Evolutionary conservation across 805 yeast species (phyloP).

Genomic region (Candida sphagnicola): DNA sequence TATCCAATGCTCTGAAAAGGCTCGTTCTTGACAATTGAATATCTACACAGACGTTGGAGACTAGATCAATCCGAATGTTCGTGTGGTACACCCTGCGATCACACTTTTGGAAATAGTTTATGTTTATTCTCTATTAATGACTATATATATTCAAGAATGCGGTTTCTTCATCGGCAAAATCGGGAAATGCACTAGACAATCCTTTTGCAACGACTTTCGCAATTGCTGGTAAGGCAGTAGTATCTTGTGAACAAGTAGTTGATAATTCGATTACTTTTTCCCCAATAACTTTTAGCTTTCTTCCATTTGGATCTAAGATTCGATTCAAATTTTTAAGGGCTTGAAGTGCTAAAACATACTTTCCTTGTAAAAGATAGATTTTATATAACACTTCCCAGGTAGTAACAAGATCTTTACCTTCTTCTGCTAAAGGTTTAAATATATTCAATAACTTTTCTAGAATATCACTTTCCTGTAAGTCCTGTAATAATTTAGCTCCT

Average conservation of each 20-base stretch:
- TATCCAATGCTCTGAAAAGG: too few species aligned
- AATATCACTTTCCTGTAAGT: conserved; percentile 31
- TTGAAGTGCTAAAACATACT: conserved; percentile 44
- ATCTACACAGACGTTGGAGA: too few species aligned
- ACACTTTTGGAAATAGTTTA: too few species aligned
- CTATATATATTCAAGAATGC: conserved; percentile 12
- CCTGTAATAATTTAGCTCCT: conserved; percentile 43
- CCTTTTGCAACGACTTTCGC: conserved; percentile 39
- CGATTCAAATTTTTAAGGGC: conserved; percentile 41
- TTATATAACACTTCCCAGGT: conserved; percentile 43
- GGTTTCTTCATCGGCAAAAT: conserved; percentile 14
- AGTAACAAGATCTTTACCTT: conserved; percentile 35
- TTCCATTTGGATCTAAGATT: conserved; percentile 22
- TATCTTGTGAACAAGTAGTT: conserved; percentile 29
- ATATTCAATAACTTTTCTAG: conserved; percentile 41
- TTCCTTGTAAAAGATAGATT: conserved; percentile 37
- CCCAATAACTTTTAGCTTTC: conserved; percentile 18
- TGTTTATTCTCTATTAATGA: conserved; percentile 7
- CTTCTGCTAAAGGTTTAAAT: conserved; percentile 38
- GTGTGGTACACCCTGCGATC: too few species aligned
- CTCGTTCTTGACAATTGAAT: too few species aligned
- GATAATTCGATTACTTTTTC: conserved; percentile 30
- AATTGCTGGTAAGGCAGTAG: conserved; percentile 42
- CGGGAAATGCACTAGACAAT: conserved; percentile 29
- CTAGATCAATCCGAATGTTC: too few species aligned